Base-by-base conservation (phyloP, 768 basidiomycete genomes). In the Phanerochaete sordida region DNA sequence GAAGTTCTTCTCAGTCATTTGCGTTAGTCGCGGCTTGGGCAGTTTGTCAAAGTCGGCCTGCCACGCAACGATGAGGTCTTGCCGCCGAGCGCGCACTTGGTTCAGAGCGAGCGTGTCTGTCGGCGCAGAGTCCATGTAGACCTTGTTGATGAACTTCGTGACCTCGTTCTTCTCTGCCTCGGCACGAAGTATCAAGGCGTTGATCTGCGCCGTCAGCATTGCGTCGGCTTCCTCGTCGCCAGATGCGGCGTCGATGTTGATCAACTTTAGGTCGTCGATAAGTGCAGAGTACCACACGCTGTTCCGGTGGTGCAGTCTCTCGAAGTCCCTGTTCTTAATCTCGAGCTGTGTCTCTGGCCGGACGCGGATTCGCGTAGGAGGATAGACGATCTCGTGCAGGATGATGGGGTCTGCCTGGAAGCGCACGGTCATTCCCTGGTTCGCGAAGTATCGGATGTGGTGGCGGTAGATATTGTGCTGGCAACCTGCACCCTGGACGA, bases 31-130 rank as follows among this genome's bases (percentile, higher is more conserved):
- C 57, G 81, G 87, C 68, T 89, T 91, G 7, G 89, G 88, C 28
- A 98, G 79, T 54, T 86, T 84, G 65, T 93, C 90, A 65, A 96
- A 94, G 69, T 98, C 94, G 62, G 84, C 84, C 72, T 99, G 95
- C 92, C 95, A 98, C n/a, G 90, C 91, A 16, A 96, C 93, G 49
- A 96, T 93, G 70, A 89, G 90, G 66, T 96, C 93, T 75, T 98
- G 96, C 48, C 95, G 81, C 61, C 86, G 87, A 0, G 90, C 86
- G 50, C 95, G 86, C 5, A 95, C 90, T 65, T 84, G 84, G 62
- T 95, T 98, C 53, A 95, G 80, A 37, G 88, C 91, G 45, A 96
- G 81, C 0, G 94, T 95, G 69, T 97, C 94, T 21, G 84, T 90
- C 53, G 93, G 84, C 0, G 83, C 66, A 0, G 93, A 89, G 59